Percentiles rank a stretch among this genome's conserved stretches.
phyloP scores from a whole-genome alignment of 2,329 filamentous ascomycete species.

The Aspergillus sergii region DNA sequence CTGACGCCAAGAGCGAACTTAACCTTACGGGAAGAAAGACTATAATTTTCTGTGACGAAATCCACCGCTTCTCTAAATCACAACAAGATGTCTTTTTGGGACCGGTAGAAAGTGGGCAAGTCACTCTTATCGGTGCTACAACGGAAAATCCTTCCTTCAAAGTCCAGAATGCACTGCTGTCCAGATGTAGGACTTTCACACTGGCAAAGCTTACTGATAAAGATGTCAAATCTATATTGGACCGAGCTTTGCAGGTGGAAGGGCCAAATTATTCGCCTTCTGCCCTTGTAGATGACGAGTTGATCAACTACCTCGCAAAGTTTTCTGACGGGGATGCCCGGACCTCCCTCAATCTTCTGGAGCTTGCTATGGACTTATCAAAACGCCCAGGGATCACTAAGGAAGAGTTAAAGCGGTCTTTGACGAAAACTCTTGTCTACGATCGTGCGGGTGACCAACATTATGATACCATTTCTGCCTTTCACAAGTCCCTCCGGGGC shows the following conservation, averaged over 20 bases:
- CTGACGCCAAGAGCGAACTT: constrained; percentile 78
- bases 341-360: constrained; percentile 88
- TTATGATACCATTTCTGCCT: constrained; percentile 95
- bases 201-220: constrained; percentile 72
- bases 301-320: constrained; percentile 78
- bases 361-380: constrained; percentile 80
- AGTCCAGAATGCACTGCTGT: constrained; percentile 82
- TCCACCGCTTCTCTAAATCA: constrained; percentile 85
- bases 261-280: constrained; percentile 52
- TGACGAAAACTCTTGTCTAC: constrained; percentile 93
- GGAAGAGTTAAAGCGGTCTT: constrained; percentile 73
- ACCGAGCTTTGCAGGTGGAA: constrained; percentile 71
- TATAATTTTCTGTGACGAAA: constrained; percentile 97
- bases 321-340: constrained; percentile 93
- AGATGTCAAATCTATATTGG: constrained; percentile 72
- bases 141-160: constrained; percentile 98
- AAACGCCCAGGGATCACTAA: constrained; percentile 67
- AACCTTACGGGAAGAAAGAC: constrained; percentile 83
- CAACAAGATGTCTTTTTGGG: constrained; percentile 95
- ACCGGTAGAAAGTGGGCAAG: constrained; percentile 85
- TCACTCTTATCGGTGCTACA: constrained; percentile 91
- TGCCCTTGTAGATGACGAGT: constrained; percentile 70
- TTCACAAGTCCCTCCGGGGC: constrained; percentile 93
- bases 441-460: constrained; percentile 94
- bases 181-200: constrained; percentile 88